phyloP scores from a whole-genome alignment of 2,329 filamentous ascomycete genomes.

The Lecanicillium sp. region DNA sequence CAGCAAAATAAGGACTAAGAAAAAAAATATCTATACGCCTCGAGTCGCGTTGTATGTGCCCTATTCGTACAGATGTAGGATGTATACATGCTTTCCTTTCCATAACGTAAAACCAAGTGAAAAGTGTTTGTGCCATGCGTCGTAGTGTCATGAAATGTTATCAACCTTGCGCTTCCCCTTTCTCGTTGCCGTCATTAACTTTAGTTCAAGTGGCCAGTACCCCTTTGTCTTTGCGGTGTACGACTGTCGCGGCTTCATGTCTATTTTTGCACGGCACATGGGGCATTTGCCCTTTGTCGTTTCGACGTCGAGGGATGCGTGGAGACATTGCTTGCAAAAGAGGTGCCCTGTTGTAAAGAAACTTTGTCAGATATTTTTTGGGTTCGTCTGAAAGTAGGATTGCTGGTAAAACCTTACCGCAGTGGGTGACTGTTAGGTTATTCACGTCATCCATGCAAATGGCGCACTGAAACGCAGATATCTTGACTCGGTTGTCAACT shows the following conservation, averaged over 20 bases:
- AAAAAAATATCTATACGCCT: too few species aligned
- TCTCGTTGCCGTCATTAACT: conserved; percentile 48
- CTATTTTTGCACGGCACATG: conserved; percentile 54
- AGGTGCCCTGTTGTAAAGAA: conserved; percentile 42
- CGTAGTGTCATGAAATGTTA: conserved; percentile 12
- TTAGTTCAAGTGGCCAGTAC: conserved; percentile 52
- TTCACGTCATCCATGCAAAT: conserved; percentile 59
- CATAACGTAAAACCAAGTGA: too few species aligned
- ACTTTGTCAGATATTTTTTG: conserved; percentile 9
- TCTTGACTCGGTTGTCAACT: conserved; percentile 40
- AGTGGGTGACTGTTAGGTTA: conserved; percentile 54
- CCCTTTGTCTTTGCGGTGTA: conserved; percentile 41
- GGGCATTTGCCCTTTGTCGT: conserved; percentile 50
- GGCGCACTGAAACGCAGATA: conserved; percentile 53
- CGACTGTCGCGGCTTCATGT: conserved; percentile 31
- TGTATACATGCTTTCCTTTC: too few species aligned
- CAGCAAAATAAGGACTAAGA: too few species aligned
- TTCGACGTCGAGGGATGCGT: conserved; percentile 50
- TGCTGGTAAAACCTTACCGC: conserved; percentile 40
- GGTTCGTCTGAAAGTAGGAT: too few species aligned
- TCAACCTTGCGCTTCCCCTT: conserved; percentile 36
- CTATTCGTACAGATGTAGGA: too few species aligned
- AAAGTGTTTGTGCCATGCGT: too few species aligned
- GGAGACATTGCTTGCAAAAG: conserved; percentile 55
- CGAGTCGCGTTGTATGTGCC: too few species aligned